Evolutionary conservation across 2,329 filamentous ascomycete genomes (phyloP), one percentile per base, ranked within the genome.

Genomic region (Claviceps paspali): DNA sequence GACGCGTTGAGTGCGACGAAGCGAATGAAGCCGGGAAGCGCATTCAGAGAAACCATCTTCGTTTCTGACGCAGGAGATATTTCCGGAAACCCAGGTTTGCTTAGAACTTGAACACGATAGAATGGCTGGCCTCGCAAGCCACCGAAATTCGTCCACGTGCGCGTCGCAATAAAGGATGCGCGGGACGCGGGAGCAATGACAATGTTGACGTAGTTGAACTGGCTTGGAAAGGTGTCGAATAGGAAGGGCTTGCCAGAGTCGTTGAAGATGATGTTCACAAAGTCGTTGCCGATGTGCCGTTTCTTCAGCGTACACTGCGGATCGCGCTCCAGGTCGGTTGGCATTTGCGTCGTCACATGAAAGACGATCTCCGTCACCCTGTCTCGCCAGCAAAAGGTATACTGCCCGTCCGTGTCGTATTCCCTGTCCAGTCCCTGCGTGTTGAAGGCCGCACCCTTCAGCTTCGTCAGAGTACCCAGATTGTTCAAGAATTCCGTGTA

Each of bases 181-280:
- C 79, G 71, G 4, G 85, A 87, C 43, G 87, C 82, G 0, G 91
- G 91, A 2, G 83, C 84, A 51, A 98, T 88, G 48, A 96, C 81
- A 49, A 98, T 96, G 54, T 95, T 86, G 53, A 98, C 86, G 52
- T 83, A 94, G 53, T 95, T 96, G 66, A 98, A 94, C 40, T 88
- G 82, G 0, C 86, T 92, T 1, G 85, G 85, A 49, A 98, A 93
- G 0, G 84, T 94, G 53, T 94, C 76, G 53, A 94, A 93, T 38
- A 73, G 71, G 62, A 94, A 96, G 0, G 82, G 80, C 33, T 79
- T 58, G n/a, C 91, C 88, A 2, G 87, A 95, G 51, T 93, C 85
- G 55, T 98, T 98, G 68, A 92, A 98, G 40, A 98, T 80, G 48
- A 98, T 93, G 54, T 94, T 96, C 53, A 98, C 91, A 55, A 84